Conservation (phyloP, 73 alveolate genomes). For the Tetrahymena borealis region DNA sequence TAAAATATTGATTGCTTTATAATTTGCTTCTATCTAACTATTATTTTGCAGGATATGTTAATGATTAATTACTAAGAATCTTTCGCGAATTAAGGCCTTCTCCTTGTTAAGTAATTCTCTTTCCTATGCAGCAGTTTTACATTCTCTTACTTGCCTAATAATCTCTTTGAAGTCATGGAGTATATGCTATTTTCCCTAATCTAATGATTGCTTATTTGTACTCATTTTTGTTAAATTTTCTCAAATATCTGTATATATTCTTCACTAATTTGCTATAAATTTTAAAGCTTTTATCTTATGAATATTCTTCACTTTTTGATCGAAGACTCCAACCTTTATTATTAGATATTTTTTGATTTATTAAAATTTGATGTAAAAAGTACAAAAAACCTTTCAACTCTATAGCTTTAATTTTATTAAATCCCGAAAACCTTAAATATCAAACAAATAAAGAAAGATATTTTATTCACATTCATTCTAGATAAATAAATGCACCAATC, state of each 20-base stretch:
- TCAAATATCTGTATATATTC: neutral
- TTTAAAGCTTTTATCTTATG: neutral
- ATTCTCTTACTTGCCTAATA: slow-evolving; percentile 94
- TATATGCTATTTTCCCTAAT: neutral
- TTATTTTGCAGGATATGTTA: too few species aligned
- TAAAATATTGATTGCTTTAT: too few species aligned
- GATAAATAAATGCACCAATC: too few species aligned
- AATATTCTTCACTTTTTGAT: neutral
- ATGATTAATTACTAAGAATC: slow-evolving; percentile 92
- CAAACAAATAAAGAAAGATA: too few species aligned
- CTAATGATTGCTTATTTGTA: neutral
- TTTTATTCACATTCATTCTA: too few species aligned
- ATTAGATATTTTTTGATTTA: neutral
- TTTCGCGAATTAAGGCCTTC: slow-evolving; percentile 96
- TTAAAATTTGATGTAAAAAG: neutral
- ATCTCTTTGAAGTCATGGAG: slow-evolving; percentile 84
- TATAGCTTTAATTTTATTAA: neutral
- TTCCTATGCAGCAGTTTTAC: slow-evolving; percentile 98
- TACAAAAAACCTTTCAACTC: neutral
- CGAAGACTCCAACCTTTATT: neutral
- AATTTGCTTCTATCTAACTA: too few species aligned
- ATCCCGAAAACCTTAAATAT: neutral
- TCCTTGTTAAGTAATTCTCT: slow-evolving; percentile 90
- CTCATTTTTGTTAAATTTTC: neutral
- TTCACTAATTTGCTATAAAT: neutral